Evolutionary conservation across 768 basidiomycete genomes (phyloP), one percentile per base, ranked within the genome.

Genomic region (Cubamyces lactineus): DNA sequence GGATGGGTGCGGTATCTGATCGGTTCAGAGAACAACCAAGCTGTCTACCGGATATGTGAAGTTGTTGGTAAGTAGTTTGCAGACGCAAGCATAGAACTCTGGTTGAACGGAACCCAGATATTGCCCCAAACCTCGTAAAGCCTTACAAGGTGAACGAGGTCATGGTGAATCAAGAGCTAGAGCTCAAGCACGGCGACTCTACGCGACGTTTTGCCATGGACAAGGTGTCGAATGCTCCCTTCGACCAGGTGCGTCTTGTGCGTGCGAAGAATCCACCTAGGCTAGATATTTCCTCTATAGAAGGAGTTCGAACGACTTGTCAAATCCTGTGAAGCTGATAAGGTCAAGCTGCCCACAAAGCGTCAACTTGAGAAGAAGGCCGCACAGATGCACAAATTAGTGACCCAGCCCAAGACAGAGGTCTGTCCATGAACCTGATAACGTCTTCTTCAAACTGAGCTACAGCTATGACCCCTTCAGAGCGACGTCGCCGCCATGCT

Each of bases 1-100:
- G 85, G 86, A 24, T 98, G 88, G 85, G 94, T 98, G 11, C 84
- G 96, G 41, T 90, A 91, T 70, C 78, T 91, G 41, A 86, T 96
- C 65, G 92, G 91, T 0, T 66, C 77, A 1, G 71, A 73, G 52
- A 72, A 76, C 9, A 78, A 81, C 6, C 67, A 78, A 54, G 79
- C 82, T 17, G 82, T 90, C 21, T 98, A 98, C 74, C 84, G 96
- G 57, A 82, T 95, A 49, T 95, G 93, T 70, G 84, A 92, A 74
- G 79, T 98, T 40, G 74, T 76, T 19, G 84, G 95, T 95, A 59
- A 66, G 92, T 80, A 15, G 17, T 17, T 16, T 21, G 30, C 28
- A 23, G 2, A 21, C 9, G 26, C 39, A 19, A 19, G 24, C 21
- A 5, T 38, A 39, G n/a, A n/a, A 59, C 61, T 30, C 17, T 4